Base-by-base conservation (phyloP, 1,284 basidiomycete genomes). In the Mycosarcoma maydis region DNA sequence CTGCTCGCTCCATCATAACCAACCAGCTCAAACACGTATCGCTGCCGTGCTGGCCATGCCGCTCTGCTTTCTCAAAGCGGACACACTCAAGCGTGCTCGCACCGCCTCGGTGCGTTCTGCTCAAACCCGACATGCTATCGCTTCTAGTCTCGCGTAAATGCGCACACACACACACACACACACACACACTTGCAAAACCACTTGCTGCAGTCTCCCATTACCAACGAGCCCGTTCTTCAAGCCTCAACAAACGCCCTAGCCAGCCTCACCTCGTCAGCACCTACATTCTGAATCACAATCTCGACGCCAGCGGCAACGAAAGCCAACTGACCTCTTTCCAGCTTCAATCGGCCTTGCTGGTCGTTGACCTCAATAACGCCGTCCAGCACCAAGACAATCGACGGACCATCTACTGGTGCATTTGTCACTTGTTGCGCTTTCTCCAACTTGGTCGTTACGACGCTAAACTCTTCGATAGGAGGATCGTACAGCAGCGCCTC, bases 391-490 rank as follows among this genome's bases (percentile, higher is more conserved):
- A 98, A 88, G 19, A 87, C 84, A 44, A 98, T 86, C 75, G 91
- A 93, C 4, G 96, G 96, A 0, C 95, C 96, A 1, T 88, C 86
- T 14, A 98, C 82, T 1, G 84, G 80, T 7, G 82, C 83, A 60
- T 92, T 89, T 26, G 73, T 78, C 78, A 90, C 90, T 46, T 82
- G 79, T 9, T 72, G 80, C 51, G 84, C 82, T 9, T 84, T 84
- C 0, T 78, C 74, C 6, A 96, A 79, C 34, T 85, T 84, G 10
- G 88, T 85, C 26, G 87, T 86, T 7, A 94, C 85, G 11, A 98
- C 94, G 10, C 90, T 88, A 83, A 99, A 98, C 82, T 98, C 96
- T 32, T 89, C 89, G 75, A 97, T 91, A 0, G 96, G 94, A 9
- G 96, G 96, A 80, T 97, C 88, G 84, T 96, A 98, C n/a, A 95